Percentiles rank a stretch among this genome's conserved stretches.
Evolutionary conservation across 2,329 filamentous ascomycete species (phyloP).

Genomic region (Ophiostoma sp.): DNA sequence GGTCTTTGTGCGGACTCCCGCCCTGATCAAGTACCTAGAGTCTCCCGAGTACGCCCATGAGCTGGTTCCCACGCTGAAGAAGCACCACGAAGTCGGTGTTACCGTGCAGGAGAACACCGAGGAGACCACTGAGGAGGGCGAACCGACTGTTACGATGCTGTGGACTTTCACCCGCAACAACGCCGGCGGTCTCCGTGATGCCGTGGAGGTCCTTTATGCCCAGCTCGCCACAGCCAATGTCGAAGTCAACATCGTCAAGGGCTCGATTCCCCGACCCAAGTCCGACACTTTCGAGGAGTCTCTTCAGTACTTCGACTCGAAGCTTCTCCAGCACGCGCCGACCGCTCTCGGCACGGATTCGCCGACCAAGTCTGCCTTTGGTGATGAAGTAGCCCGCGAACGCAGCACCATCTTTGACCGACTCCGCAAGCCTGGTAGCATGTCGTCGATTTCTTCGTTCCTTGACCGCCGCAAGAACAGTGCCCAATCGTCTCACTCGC

Average conservation of each 20-base stretch:
- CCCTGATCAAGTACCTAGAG: constrained; percentile 78
- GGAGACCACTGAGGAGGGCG: constrained; percentile 58
- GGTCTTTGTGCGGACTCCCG: constrained; percentile 72
- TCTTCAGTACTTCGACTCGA: constrained; percentile 94
- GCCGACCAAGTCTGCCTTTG: constrained; percentile 81
- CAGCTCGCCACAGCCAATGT: constrained; percentile 85
- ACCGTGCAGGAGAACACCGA: constrained; percentile 67
- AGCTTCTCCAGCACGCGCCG: constrained; percentile 89
- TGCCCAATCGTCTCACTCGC: constrained; percentile 74
- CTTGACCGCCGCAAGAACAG: constrained; percentile 94
- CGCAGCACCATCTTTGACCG: constrained; percentile 85
- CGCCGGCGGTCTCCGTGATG: constrained; percentile 89
- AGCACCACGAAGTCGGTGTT: constrained; percentile 88
- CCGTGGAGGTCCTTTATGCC: constrained; percentile 88
- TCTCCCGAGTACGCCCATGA: constrained; percentile 79
- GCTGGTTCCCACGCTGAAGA: constrained; percentile 79
- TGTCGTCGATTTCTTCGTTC: constrained; percentile 94
- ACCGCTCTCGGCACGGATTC: constrained; percentile 80
- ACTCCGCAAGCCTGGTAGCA: constrained; percentile 90
- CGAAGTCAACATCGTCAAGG: constrained; percentile 84
- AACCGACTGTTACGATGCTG: constrained; percentile 62
- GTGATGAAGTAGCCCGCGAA: constrained; percentile 76
- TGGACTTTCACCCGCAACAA: constrained; percentile 96
- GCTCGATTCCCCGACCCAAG: constrained; percentile 95
- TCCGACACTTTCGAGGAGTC: constrained; percentile 98